Percentiles rank a stretch among this genome's conserved stretches.
Evolutionary conservation across 2,329 filamentous ascomycete genomes (phyloP).

Genomic region (Orbilia blumenaviensis): DNA sequence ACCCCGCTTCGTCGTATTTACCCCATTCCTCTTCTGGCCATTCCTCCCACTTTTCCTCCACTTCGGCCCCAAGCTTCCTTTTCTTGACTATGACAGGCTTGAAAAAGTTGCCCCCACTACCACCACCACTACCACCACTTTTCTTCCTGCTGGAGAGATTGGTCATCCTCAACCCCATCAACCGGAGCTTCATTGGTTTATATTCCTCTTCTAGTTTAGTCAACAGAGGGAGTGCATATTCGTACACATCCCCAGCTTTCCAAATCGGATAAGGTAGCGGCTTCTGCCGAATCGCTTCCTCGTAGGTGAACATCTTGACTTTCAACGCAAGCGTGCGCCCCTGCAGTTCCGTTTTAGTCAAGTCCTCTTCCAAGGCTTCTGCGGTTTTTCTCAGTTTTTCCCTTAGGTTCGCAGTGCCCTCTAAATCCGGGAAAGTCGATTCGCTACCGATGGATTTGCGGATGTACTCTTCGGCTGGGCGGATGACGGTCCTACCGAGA

Average conservation of each 20-base stretch:
- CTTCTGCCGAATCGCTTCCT: conserved; percentile 84
- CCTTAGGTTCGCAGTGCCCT: conserved; percentile 72
- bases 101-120: conserved; percentile 77
- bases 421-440: conserved; percentile 85
- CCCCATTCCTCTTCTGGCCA: conserved; percentile 73
- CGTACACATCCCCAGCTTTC: conserved; percentile 82
- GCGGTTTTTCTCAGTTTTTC: conserved; percentile 83
- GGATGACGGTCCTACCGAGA: conserved; percentile 82
- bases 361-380: conserved; percentile 85
- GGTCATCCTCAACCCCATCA: conserved; percentile 90
- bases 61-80: conserved; percentile 62
- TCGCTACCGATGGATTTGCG: conserved; percentile 95
- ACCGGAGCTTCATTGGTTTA: conserved; percentile 69
- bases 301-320: conserved; percentile 92
- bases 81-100: conserved; percentile 61
- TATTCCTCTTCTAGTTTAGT: conserved; percentile 68
- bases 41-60: conserved; percentile 70
- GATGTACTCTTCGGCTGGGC: conserved; percentile 87
- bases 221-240: conserved; percentile 81
- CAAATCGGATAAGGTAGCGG: conserved; percentile 76
- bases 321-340: conserved; percentile 92
- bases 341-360: conserved; percentile 81
- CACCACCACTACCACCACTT: conserved; percentile 74
- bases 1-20: conserved; percentile 53
- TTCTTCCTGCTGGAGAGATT: conserved; percentile 87